phyloP scores from a whole-genome alignment of 441 rosid species.

The Erysimum pusillum region DNA sequence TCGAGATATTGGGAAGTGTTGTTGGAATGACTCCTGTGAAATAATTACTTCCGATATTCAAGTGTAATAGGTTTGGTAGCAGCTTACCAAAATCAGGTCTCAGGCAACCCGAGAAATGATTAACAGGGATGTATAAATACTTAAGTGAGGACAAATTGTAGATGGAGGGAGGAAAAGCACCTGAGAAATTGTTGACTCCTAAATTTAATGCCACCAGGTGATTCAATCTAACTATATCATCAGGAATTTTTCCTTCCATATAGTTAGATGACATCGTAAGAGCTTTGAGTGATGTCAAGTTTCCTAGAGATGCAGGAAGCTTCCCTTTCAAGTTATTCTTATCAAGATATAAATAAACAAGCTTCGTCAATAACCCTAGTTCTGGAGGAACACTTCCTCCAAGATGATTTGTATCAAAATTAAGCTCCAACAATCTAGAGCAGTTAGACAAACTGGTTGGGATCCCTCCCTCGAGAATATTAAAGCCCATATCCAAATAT shows the following conservation, averaged over 20 bases:
- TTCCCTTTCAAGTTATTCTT: background rate
- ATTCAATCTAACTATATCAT: background rate
- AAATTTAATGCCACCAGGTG: background rate
- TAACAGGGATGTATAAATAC: background rate
- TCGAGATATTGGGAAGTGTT: constrained; percentile 1
- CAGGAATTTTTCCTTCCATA: background rate
- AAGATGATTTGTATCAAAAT: background rate
- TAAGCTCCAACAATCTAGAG: background rate
- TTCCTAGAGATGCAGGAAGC: constrained; percentile 9
- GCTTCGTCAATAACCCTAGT: background rate
- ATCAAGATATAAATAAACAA: background rate
- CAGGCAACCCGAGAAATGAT: background rate
- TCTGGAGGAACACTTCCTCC: background rate
- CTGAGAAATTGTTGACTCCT: background rate
- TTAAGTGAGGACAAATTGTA: constrained; percentile 3
- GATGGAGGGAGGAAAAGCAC: background rate
- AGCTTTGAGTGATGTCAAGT: background rate
- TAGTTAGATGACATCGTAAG: background rate
- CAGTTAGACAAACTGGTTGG: background rate
- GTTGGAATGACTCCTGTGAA: constrained; percentile 6
- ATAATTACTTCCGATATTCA: background rate
- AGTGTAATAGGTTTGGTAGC: background rate
- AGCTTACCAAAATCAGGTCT: constrained; percentile 2
- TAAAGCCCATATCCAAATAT: background rate
- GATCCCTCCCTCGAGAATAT: background rate